Evolutionary conservation across 768 basidiomycete genomes (phyloP), one percentile per base, ranked within the genome.

Genomic region (Tubosaeta sp.): DNA sequence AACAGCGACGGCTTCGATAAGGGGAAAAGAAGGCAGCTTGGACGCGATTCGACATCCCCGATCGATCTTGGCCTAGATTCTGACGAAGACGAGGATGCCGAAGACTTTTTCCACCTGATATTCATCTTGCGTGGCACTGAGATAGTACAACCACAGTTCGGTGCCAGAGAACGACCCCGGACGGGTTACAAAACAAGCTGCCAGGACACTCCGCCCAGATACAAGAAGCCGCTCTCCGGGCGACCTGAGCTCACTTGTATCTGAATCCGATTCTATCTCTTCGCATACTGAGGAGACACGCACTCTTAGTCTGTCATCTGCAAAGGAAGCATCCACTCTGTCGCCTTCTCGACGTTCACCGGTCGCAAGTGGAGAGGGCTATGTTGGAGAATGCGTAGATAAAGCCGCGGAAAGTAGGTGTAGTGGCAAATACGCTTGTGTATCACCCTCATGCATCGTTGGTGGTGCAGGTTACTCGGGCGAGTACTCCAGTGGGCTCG

Each of bases 21-120:
- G 33, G 79, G 77, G 2, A 84, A 87, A 58, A 81, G 75, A 16
- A 84, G 77, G 59, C 59, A 33, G 64, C 3, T 32, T 2, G 63
- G 55, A 5, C 69, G 26, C n/a, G 56, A 61, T 53, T 67, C 41
- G 16, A 38, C 35, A 11, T 54, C 62, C 10, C 47, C 51, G 11
- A 35, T 55, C 7, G 73, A 71, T 11, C 65, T 67, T 5, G 73
- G 70, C 14, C 0, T 26, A 7, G 64, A 61, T 29, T 38, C 38
- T 3, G 69, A 66, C 26, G 63, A 69, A 8, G 71, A 74, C 16
- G 76, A 72, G 27, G 69, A 70, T 35, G 33, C 50, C 6, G 76
- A 78, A 48, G 77, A 79, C 34, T n/a, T n/a, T 31, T 37, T 7
- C 7, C n/a, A 6, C 5, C 6, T 34, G 37, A 29, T 22, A 5